Evolutionary conservation across 1,284 basidiomycete genomes (phyloP).

Genomic region (Irpex sp.): DNA sequence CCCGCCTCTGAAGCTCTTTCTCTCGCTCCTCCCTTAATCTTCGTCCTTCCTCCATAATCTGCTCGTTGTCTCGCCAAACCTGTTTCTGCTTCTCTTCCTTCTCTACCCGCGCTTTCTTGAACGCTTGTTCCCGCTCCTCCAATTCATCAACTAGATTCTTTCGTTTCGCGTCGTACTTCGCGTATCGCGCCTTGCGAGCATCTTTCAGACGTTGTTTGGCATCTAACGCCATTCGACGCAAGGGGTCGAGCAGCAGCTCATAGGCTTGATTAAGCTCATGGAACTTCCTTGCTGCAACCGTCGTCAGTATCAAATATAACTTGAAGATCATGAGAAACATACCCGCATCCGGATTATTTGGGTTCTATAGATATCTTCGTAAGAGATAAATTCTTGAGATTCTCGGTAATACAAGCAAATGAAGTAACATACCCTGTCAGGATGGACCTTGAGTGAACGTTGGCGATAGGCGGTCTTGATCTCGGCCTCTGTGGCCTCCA

Average conservation of each 20-base stretch:
- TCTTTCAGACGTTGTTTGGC: constrained; percentile 73
- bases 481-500: constrained; percentile 77
- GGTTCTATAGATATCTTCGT: constrained; percentile 50
- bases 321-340: constrained; percentile 12
- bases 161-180: constrained; percentile 75
- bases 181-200: constrained; percentile 69
- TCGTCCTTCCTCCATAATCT: constrained; percentile 77
- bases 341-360: constrained; percentile 78
- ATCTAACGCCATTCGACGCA: constrained; percentile 80
- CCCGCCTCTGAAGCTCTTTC: constrained; percentile 45
- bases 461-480: constrained; percentile 84
- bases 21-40: constrained; percentile 67
- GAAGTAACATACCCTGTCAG: constrained; percentile 65
- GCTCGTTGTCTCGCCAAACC: constrained; percentile 63
- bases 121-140: constrained; percentile 76
- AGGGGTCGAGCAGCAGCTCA: constrained; percentile 80
- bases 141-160: constrained; percentile 82
- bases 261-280: constrained; percentile 85
- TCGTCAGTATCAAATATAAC: neutral
- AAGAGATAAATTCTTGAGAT: constrained; percentile 18
- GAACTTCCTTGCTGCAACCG: constrained; percentile 67
- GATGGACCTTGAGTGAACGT: constrained; percentile 84
- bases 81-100: constrained; percentile 55
- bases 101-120: constrained; percentile 69
- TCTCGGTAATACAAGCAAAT: constrained; percentile 15